Percentiles rank a stretch among this genome's conserved stretches.
Evolutionary conservation across 768 basidiomycete species (phyloP).

Genomic region (Tylopilus felleus): DNA sequence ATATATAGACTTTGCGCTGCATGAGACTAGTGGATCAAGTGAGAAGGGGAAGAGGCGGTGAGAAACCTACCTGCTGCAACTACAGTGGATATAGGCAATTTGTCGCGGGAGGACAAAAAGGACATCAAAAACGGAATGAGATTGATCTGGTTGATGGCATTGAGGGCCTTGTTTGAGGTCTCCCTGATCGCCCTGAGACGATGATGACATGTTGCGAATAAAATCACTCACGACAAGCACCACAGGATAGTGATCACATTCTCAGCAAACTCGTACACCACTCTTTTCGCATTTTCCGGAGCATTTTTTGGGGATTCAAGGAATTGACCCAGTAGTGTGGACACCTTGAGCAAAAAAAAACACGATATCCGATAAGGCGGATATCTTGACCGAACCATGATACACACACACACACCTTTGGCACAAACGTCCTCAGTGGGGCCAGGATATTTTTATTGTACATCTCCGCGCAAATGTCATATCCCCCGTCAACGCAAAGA

Average conservation of each 20-base stretch:
- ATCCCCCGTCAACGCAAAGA: constrained; percentile 91
- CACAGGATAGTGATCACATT: constrained; percentile 91
- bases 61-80: constrained; percentile 68
- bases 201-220: not conserved
- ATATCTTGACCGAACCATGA: not conserved
- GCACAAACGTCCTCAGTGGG: constrained; percentile 70
- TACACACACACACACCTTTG: constrained; percentile 59
- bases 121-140: constrained; percentile 85
- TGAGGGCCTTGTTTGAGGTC: constrained; percentile 84
- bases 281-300: constrained; percentile 65
- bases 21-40: not conserved
- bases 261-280: constrained; percentile 86
- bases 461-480: constrained; percentile 95
- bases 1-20: constrained; percentile 91
- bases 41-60: not conserved
- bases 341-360: constrained; percentile 54
- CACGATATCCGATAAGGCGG: not conserved
- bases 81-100: constrained; percentile 67
- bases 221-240: constrained; percentile 85
- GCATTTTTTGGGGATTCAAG: constrained; percentile 57
- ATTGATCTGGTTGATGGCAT: constrained; percentile 74
- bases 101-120: constrained; percentile 72
- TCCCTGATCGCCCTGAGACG: constrained; percentile 50
- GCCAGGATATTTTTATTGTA: constrained; percentile 91
- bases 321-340: constrained; percentile 64